Evolutionary conservation across 225 moss, liverwort and hornwort genomes (phyloP).

Genomic region (Polytrichum commune): DNA sequence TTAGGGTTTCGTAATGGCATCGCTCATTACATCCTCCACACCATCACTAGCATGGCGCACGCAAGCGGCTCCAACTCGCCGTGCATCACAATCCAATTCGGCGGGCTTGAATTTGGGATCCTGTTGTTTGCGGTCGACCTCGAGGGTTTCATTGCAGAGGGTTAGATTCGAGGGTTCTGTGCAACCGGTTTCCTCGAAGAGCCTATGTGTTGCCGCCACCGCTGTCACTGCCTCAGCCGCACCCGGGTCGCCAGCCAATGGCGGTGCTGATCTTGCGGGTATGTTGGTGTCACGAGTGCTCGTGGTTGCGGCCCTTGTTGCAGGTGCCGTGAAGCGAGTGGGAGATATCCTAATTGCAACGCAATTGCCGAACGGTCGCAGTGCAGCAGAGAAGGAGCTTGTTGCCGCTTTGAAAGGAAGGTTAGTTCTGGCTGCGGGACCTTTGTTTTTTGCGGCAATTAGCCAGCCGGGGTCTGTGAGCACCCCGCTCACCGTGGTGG

Average conservation of each 20-base stretch:
- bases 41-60: slow-evolving; percentile 2
- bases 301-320: slow-evolving; percentile 23
- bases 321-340: slow-evolving; percentile 27
- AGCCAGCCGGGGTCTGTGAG: slow-evolving; percentile 79
- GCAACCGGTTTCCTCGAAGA: background rate
- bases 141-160: background rate
- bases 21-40: slow-evolving; percentile 15
- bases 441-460: slow-evolving; percentile 73
- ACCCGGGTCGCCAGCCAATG: background rate
- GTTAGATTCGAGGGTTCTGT: background rate
- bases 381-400: slow-evolving; percentile 64
- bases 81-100: slow-evolving; percentile 19
- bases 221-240: no score
- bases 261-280: background rate
- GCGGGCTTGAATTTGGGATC: background rate
- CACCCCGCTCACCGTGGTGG: slow-evolving; percentile 96
- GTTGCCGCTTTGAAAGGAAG: slow-evolving; percentile 75
- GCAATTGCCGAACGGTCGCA: slow-evolving; percentile 27
- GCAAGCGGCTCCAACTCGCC: slow-evolving; percentile 15
- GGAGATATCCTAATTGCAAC: slow-evolving; percentile 24
- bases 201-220: background rate
- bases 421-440: slow-evolving; percentile 75
- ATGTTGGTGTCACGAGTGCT: slow-evolving; percentile 25
- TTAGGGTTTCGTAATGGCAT: slow-evolving; percentile 31
- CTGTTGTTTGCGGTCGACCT: background rate